These are phyloP conservation scores for Wickerhamiella infanticola DNA, from an alignment of 1,139 yeast species.

Conservation along the genomic window DNA sequence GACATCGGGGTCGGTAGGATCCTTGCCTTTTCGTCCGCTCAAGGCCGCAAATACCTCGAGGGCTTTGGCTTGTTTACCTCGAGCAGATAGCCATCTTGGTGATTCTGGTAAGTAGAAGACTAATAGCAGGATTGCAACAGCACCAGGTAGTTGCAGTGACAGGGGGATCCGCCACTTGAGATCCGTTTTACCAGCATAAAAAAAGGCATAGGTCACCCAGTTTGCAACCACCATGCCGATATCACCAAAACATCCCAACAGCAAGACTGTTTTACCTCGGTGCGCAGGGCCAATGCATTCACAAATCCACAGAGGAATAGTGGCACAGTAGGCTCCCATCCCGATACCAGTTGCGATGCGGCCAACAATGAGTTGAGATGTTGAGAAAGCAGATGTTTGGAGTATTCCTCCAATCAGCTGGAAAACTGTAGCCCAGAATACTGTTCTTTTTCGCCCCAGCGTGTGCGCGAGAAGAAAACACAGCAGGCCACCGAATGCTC, in stretches of 20 bases:
- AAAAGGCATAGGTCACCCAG: slow-evolving; percentile 48
- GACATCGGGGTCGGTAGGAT: slow-evolving; percentile 20
- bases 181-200: slow-evolving; percentile 26
- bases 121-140: slow-evolving; percentile 14
- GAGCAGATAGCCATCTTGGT: slow-evolving; percentile 34
- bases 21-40: slow-evolving; percentile 11
- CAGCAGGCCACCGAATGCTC: slow-evolving; percentile 52
- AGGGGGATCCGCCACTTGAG: slow-evolving; percentile 34
- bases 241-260: slow-evolving; percentile 59
- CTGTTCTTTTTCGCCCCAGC: slow-evolving; percentile 50
- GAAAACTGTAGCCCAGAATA: slow-evolving; percentile 41
- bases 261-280: slow-evolving; percentile 55
- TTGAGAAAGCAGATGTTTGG: slow-evolving; percentile 42
- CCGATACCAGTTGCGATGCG: slow-evolving; percentile 70
- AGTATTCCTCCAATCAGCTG: slow-evolving; percentile 50
- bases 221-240: slow-evolving; percentile 59
- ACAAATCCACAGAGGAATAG: slow-evolving; percentile 71
- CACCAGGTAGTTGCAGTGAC: slow-evolving; percentile 23
- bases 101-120: slow-evolving; percentile 30
- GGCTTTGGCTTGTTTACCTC: slow-evolving; percentile 32
- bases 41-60: slow-evolving; percentile 31
- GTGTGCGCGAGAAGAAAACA: slow-evolving; percentile 49
- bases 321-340: slow-evolving; percentile 63
- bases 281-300: slow-evolving; percentile 58
- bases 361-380: slow-evolving; percentile 59